Evolutionary conservation across 257 asterid species (phyloP).

Genomic region (Przewalskia tangutica): DNA sequence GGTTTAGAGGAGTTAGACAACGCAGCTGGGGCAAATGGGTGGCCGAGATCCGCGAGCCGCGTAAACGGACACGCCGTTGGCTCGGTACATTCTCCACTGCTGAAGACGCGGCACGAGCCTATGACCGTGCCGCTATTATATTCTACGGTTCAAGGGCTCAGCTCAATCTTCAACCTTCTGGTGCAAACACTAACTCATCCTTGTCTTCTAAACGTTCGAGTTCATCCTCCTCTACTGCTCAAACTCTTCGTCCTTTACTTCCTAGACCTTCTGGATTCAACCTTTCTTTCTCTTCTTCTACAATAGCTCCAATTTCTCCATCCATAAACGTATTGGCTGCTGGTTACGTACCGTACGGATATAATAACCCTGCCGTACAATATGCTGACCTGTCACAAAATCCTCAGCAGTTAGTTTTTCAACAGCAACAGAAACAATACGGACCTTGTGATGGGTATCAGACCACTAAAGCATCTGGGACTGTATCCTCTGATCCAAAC

Average conservation of each 20-base stretch:
- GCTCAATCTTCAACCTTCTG: conserved; percentile 58
- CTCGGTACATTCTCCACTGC: conserved; percentile 86
- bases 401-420: conserved; percentile 7
- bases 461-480: not conserved
- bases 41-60: conserved; percentile 92
- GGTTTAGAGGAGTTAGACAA: conserved; percentile 75
- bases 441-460: conserved; percentile 1
- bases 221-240: conserved; percentile 32
- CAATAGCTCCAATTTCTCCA: not conserved
- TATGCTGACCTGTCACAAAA: conserved; percentile 20
- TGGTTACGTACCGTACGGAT: conserved; percentile 32
- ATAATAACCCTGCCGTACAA: conserved; percentile 39
- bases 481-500: conserved; percentile 18
- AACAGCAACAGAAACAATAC: conserved; percentile 13
- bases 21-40: conserved; percentile 99
- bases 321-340: not conserved
- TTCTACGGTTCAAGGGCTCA: conserved; percentile 76
- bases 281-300: conserved; percentile 18
- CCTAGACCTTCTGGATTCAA: conserved; percentile 73
- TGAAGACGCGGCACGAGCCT: conserved; percentile 94
- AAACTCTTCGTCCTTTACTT: conserved; percentile 63
- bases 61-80: conserved; percentile 75
- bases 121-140: conserved; percentile 79
- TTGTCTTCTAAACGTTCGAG: conserved; percentile 13
- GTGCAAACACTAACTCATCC: not conserved